Evolutionary conservation across 805 yeast species (phyloP).

Genomic region (Candida bentonensis): DNA sequence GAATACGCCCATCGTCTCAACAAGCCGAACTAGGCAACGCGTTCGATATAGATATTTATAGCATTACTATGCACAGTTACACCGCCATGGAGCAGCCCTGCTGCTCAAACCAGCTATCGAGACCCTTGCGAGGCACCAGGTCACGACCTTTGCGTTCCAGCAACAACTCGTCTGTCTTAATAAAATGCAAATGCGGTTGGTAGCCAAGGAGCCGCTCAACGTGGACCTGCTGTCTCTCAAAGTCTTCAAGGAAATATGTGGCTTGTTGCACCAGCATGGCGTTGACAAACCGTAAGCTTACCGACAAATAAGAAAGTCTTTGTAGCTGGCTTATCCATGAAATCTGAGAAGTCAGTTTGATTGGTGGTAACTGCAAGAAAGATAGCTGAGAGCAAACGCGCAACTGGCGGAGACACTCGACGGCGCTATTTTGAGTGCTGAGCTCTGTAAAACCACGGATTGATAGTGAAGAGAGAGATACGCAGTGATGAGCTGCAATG

Average conservation of each 20-base stretch:
- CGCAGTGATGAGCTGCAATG: neutral
- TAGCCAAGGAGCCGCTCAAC: neutral
- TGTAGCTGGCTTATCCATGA: neutral
- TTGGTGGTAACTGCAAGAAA: neutral
- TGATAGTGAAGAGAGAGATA: neutral
- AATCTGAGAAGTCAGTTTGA: neutral
- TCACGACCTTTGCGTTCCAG: neutral
- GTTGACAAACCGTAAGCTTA: neutral
- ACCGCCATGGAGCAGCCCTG: neutral
- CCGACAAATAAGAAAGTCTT: neutral
- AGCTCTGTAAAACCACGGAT: neutral
- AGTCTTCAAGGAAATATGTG: neutral
- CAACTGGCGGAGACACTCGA: neutral
- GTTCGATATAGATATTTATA: neutral
- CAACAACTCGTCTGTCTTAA: neutral
- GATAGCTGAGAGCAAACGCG: neutral
- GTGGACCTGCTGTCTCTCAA: neutral
- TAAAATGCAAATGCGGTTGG: neutral
- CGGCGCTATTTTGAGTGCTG: neutral
- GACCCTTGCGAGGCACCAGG: neutral
- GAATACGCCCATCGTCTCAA: neutral
- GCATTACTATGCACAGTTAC: neutral
- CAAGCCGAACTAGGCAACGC: neutral
- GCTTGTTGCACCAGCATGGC: neutral
- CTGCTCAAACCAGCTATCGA: neutral